phyloP scores from a whole-genome alignment of 2,329 filamentous ascomycete genomes.

The Scedosporium minutisporum region DNA sequence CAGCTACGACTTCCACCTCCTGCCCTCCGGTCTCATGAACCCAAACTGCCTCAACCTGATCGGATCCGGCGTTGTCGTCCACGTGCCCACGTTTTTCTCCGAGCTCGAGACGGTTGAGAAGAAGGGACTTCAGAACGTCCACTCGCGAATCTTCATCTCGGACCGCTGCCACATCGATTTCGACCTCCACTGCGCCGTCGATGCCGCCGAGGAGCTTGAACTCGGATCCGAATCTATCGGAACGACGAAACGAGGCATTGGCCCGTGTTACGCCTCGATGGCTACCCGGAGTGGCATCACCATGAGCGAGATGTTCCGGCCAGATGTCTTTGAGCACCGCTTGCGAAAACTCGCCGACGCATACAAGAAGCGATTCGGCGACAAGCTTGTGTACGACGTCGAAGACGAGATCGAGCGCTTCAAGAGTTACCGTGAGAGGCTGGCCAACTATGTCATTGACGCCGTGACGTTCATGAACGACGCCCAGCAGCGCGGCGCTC shows the following conservation, averaged over 20 bases:
- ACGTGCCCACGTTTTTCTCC: constrained; percentile 33
- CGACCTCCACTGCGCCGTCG: constrained; percentile 56
- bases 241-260: constrained; percentile 24
- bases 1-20: constrained; percentile 40
- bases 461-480: constrained; percentile 53
- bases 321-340: constrained; percentile 55
- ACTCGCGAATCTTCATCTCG: constrained; percentile 49
- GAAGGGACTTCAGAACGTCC: constrained; percentile 26
- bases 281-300: constrained; percentile 52
- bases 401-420: constrained; percentile 60
- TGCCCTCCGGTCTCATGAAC: constrained; percentile 63
- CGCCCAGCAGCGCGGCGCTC: constrained; percentile 47
- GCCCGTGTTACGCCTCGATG: constrained; percentile 15
- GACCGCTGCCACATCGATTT: constrained; percentile 56
- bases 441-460: constrained; percentile 56
- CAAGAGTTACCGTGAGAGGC: constrained; percentile 45
- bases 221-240: constrained; percentile 28
- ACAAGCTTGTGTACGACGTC: constrained; percentile 54
- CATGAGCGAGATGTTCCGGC: constrained; percentile 58
- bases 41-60: constrained; percentile 64
- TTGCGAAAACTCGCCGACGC: constrained; percentile 50
- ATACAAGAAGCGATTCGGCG: constrained; percentile 61
- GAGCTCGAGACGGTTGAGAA: constrained; percentile 28
- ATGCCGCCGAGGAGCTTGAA: constrained; percentile 55
- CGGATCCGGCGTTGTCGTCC: constrained; percentile 59